phyloP scores from a whole-genome alignment of 371 early-diverging fungal species.

The Mortierella sp. region DNA sequence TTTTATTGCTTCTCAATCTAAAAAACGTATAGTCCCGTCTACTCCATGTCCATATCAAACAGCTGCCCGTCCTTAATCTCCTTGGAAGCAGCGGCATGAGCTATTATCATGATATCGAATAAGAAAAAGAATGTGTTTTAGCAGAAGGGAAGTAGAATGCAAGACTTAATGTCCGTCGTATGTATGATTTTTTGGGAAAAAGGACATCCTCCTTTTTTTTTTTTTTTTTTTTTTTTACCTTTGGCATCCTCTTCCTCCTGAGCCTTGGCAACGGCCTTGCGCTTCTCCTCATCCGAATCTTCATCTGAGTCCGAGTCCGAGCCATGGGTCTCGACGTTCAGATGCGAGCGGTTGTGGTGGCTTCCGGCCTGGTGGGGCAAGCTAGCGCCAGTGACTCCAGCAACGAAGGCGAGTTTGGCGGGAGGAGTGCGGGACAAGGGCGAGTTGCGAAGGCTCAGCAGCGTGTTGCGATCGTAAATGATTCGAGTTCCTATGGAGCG shows the following conservation, averaged over 20 bases:
- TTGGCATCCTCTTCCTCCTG: constrained; percentile 54
- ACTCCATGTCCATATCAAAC: constrained; percentile 55
- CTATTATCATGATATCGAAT: constrained; percentile 8
- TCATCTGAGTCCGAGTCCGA: constrained; percentile 28
- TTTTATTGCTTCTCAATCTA: constrained; percentile 10
- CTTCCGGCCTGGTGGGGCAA: constrained; percentile 50
- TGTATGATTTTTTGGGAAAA: too few relatives aligned
- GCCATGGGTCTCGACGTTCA: constrained; percentile 52
- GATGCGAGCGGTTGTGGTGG: constrained; percentile 43
- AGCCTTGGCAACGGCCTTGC: constrained; percentile 52
- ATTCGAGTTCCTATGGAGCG: constrained; percentile 64
- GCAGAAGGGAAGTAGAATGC: too few relatives aligned
- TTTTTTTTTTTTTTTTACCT: constrained; percentile 13
- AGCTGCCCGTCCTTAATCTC: constrained; percentile 51
- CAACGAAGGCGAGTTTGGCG: constrained; percentile 67
- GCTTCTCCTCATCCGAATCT: constrained; percentile 53
- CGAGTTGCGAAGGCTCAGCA: constrained; percentile 74
- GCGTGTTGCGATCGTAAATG: constrained; percentile 72
- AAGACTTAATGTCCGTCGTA: too few relatives aligned
- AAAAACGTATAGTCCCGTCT: constrained; percentile 19
- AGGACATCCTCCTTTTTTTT: too few relatives aligned
- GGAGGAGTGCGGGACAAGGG: constrained; percentile 73
- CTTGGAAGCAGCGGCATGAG: constrained; percentile 49
- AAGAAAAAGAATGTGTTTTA: background rate
- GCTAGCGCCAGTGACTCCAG: constrained; percentile 68